Evolutionary conservation across 352 stramenopile genomes (phyloP), one percentile per base, ranked within the genome.

Genomic region (Pythium brachiatum): DNA sequence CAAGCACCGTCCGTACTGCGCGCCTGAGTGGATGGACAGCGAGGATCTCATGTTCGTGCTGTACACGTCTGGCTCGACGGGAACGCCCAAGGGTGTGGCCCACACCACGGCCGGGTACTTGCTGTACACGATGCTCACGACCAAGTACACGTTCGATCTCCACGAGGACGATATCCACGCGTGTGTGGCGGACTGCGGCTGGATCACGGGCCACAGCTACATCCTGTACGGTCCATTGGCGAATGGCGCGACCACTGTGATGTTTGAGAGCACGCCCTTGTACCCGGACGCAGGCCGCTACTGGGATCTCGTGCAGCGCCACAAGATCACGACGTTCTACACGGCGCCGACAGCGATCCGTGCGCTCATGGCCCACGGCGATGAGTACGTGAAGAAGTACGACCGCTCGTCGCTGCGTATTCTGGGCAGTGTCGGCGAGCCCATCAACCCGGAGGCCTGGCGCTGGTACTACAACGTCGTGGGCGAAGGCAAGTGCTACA

Each of bases 241-340:
- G 44, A 99, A 99, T 68, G 97, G 97, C 41, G 83, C 83, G n/a
- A 99, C 96, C 4, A 99, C 97, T 3, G 83, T 99, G 58, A 97
- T 99, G 89, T 99, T 99, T 70, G 97, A 99, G 76, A 95, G 77
- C 26, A 99, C 96, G 8, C 97, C 97, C 0, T 92, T 98, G 74
- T 99, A 99, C 77, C 97, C 97, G 18, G 79, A 99, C 72, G 75
- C 80, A 53, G 91, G 89, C 21, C 88, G 96, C 36, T 99, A 99
- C 83, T 99, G 97, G 97, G 94, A 99, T 61, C 80, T 99, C 62
- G 87, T 99, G 21, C 79, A 99, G 69, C 83, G 92, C 32, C 92
- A 99, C 81, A 98, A 98, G 69, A 94, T 99, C 62, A 98, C 91
- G 23, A 93, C 97, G 71, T 97, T 97, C 64, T 97, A 97, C 80